Conservation (phyloP, 2,329 filamentous ascomycete species). For the Xylariaceae sp. region DNA sequence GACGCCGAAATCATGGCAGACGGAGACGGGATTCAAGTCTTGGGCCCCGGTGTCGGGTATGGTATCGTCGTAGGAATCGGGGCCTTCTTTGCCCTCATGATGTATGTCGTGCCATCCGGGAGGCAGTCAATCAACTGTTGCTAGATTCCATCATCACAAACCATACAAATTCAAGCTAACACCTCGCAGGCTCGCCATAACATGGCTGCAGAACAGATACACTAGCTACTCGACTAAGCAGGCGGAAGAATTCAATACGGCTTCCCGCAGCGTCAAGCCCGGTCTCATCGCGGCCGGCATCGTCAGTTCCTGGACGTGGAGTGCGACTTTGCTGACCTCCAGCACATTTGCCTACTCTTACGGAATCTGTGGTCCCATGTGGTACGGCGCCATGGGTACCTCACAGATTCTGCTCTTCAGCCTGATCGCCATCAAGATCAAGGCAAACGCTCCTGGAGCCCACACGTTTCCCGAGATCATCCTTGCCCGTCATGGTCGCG, state of each 20-base stretch:
- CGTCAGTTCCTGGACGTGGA: conserved; percentile 46
- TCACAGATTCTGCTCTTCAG: conserved; percentile 37
- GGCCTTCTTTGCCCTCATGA: conserved; percentile 36
- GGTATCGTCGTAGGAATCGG: conserved; percentile 47
- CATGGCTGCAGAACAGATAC: conserved; percentile 37
- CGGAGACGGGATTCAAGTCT: conserved; percentile 15
- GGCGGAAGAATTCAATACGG: conserved; percentile 45
- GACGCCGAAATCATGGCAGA: background rate
- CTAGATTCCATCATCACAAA: background rate
- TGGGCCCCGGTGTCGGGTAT: conserved; percentile 38
- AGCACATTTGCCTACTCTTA: conserved; percentile 38
- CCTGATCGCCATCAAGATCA: conserved; percentile 38
- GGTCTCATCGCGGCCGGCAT: conserved; percentile 43
- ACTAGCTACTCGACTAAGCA: conserved; percentile 34
- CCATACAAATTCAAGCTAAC: background rate
- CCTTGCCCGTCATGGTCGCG: conserved; percentile 30
- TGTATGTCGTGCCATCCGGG: conserved; percentile 23
- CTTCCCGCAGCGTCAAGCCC: conserved; percentile 37
- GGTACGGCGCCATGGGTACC: conserved; percentile 36
- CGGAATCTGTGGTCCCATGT: conserved; percentile 37
- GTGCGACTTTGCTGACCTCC: conserved; percentile 38
- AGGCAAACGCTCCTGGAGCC: conserved; percentile 33
- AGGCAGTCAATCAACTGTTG: background rate
- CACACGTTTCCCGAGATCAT: conserved; percentile 41
- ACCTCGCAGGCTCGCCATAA: conserved; percentile 26